A percentile compares a stretch with the other conserved stretches of the same genome.
Evolutionary conservation across 1,284 basidiomycete species (phyloP).

Genomic region (Fomitopsis palustris): DNA sequence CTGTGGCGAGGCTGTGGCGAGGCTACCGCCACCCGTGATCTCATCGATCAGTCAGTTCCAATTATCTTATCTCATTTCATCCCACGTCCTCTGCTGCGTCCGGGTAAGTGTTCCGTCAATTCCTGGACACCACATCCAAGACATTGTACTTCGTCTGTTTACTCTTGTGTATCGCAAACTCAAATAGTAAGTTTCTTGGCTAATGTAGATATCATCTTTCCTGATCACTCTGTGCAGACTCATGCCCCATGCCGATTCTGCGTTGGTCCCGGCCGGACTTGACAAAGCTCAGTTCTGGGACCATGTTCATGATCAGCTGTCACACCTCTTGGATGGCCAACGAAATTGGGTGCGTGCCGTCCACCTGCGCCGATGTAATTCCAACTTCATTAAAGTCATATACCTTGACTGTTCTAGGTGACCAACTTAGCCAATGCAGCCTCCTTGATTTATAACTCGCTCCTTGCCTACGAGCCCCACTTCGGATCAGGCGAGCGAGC

Average conservation of each 20-base stretch:
- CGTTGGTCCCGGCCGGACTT: conserved; percentile 65
- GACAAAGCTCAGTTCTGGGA: conserved; percentile 77
- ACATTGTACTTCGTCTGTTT: background rate
- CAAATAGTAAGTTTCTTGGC: background rate
- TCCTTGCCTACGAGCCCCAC: conserved; percentile 59
- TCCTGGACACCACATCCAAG: background rate
- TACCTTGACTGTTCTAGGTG: conserved; percentile 43
- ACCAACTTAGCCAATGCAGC: conserved; percentile 85
- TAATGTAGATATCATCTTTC: background rate
- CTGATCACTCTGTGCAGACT: background rate
- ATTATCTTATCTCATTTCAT: background rate
- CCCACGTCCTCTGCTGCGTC: background rate
- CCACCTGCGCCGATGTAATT: background rate
- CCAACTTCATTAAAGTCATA: conserved; percentile 9
- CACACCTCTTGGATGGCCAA: conserved; percentile 60
- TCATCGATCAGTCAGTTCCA: background rate
- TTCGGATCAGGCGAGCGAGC: conserved; percentile 64
- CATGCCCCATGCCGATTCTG: conserved; percentile 87
- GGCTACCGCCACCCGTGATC: conserved; percentile 4
- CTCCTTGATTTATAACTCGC: conserved; percentile 74
- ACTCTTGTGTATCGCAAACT: background rate
- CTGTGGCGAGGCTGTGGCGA: conserved; percentile 2
- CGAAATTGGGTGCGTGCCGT: conserved; percentile 63
- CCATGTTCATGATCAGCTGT: conserved; percentile 66
- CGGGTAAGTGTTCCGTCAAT: background rate